phyloP scores from a whole-genome alignment of 106 monocot species.

The Acanthochlamys bracteata region DNA sequence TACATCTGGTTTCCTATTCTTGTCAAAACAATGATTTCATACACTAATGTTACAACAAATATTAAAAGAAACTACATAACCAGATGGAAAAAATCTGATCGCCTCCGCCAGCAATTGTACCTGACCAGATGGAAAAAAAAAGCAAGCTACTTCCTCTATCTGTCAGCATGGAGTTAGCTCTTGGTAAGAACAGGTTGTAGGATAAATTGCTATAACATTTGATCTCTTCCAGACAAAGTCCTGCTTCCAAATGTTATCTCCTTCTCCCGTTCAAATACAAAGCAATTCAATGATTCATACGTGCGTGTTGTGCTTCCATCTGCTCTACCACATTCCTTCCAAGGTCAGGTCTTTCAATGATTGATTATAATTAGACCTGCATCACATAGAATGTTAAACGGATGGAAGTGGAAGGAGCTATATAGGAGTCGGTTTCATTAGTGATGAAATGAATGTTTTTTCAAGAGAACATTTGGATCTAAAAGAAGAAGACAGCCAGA shows the following conservation, averaged over 20 bases:
- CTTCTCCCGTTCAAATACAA: constrained; percentile 51
- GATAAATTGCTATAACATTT: not conserved
- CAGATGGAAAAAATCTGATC: too few species aligned
- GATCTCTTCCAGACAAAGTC: not conserved
- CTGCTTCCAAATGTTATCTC: constrained; percentile 3
- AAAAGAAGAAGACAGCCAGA: too few species aligned
- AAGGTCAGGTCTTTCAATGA: constrained; percentile 40
- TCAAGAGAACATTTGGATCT: not conserved
- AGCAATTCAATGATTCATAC: constrained; percentile 33
- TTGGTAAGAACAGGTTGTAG: not conserved
- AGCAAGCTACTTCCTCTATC: too few species aligned
- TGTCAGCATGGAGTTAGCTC: too few species aligned
- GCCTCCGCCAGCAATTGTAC: too few species aligned
- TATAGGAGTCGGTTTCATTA: too few species aligned
- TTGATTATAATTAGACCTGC: constrained; percentile 58
- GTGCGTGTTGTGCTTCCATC: constrained; percentile 56
- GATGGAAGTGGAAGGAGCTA: not conserved
- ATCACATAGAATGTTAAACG: not conserved
- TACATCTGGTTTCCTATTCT: too few species aligned
- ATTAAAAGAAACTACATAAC: too few species aligned
- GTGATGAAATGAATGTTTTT: not conserved
- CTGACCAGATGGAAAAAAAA: too few species aligned
- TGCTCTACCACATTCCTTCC: constrained; percentile 24
- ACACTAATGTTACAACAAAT: too few species aligned
- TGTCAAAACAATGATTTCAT: too few species aligned